These are phyloP conservation scores for Zea luxurians DNA, from an alignment of 176 grass and related monocot species.

Conservation along the genomic window DNA sequence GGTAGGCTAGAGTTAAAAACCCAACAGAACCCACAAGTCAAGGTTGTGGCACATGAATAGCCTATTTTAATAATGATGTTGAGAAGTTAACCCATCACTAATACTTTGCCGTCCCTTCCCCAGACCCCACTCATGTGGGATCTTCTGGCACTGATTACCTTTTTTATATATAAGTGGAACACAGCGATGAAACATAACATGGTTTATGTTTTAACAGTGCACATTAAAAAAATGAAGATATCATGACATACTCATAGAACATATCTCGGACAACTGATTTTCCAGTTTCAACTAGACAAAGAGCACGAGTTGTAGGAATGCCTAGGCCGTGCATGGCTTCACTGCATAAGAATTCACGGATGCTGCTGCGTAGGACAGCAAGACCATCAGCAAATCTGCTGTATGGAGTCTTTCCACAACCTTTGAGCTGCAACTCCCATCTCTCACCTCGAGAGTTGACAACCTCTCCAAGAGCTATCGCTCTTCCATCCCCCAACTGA, in stretches of 20 bases:
- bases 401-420: slow-evolving; percentile 90
- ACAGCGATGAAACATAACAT: background rate
- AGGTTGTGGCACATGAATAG: too few relatives aligned
- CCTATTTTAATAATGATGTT: background rate
- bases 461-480: slow-evolving; percentile 87
- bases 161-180: background rate
- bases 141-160: too few relatives aligned
- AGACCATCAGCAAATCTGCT: slow-evolving; percentile 94
- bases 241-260: slow-evolving; percentile 95
- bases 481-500: slow-evolving; percentile 87
- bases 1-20: too few relatives aligned
- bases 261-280: slow-evolving; percentile 89
- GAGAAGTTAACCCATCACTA: background rate
- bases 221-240: slow-evolving; percentile 31
- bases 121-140: too few relatives aligned
- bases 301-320: slow-evolving; percentile 88
- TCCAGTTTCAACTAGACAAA: slow-evolving; percentile 85
- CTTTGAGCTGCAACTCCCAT: slow-evolving; percentile 96
- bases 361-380: slow-evolving; percentile 91
- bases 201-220: background rate
- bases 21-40: too few relatives aligned
- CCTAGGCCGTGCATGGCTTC: slow-evolving; percentile 95
- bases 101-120: background rate
- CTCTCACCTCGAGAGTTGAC: slow-evolving; percentile 80
- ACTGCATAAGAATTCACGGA: slow-evolving; percentile 95